A percentile compares a stretch with the other conserved stretches of the same genome.
Evolutionary conservation across 352 stramenopile genomes (phyloP).

Genomic region (Phytophthora pini): DNA sequence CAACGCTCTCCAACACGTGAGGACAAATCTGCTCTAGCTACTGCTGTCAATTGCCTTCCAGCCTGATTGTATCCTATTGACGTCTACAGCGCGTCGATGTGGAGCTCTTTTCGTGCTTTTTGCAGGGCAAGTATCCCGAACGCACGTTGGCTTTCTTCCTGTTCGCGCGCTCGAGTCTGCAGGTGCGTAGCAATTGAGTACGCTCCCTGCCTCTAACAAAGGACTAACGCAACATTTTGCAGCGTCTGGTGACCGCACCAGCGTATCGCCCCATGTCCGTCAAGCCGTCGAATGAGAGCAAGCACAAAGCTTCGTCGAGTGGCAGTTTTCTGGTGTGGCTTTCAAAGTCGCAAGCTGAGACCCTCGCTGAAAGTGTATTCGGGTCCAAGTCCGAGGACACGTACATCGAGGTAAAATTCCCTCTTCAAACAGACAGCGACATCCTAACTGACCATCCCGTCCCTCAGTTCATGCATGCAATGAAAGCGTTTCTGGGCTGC

Average conservation of each 20-base stretch:
- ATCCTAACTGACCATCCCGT: no score
- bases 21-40: neutral
- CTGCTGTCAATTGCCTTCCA: neutral
- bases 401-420: conserved; percentile 49
- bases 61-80: neutral
- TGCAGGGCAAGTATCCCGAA: conserved; percentile 61
- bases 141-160: conserved; percentile 62
- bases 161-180: conserved; percentile 42
- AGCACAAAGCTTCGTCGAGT: conserved; percentile 27
- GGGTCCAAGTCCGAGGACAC: conserved; percentile 52
- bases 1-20: conserved; percentile 45
- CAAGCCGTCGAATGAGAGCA: conserved; percentile 27
- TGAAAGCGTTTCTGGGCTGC: conserved; percentile 50
- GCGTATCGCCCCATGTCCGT: conserved; percentile 40
- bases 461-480: conserved; percentile 51
- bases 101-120: conserved; percentile 66
- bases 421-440: no score
- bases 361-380: conserved; percentile 51
- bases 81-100: conserved; percentile 49
- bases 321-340: conserved; percentile 50
- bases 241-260: conserved; percentile 32
- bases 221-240: neutral
- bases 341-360: conserved; percentile 54
- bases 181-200: conserved; percentile 35
- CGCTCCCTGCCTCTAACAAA: no score